Evolutionary conservation across 2,329 filamentous ascomycete genomes (phyloP).

Genomic region (Fusarium beomiforme): DNA sequence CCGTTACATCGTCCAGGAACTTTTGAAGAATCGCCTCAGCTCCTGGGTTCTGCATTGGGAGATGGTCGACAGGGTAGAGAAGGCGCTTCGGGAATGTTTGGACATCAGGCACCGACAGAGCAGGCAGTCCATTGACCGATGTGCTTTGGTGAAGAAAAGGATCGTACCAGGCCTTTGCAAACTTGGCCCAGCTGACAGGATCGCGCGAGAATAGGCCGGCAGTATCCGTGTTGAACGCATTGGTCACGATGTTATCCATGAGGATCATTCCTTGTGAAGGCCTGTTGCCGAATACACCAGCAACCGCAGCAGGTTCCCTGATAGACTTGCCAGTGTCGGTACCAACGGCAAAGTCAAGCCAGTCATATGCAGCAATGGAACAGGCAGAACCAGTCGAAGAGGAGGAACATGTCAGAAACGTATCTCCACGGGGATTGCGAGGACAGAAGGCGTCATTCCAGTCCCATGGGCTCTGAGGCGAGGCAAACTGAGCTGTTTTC

Average conservation of each 20-base stretch:
- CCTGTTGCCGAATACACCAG: background rate
- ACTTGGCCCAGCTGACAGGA: background rate
- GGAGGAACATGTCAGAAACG: background rate
- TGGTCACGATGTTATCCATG: background rate
- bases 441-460: background rate
- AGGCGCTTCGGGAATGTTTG: background rate
- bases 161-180: background rate
- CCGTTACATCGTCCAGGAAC: background rate
- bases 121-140: fast-evolving
- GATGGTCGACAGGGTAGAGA: background rate
- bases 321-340: background rate
- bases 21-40: background rate
- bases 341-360: background rate
- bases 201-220: background rate
- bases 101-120: background rate
- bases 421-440: background rate
- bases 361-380: background rate
- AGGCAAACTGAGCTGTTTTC: background rate
- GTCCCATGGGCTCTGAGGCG: background rate
- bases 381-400: background rate
- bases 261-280: background rate
- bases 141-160: background rate
- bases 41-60: background rate
- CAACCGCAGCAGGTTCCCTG: background rate
- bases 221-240: background rate